Percentiles rank a stretch among this genome's conserved stretches.
phyloP scores from a whole-genome alignment of 352 stramenopile genomes.

The Aphanomyces euteiches region DNA sequence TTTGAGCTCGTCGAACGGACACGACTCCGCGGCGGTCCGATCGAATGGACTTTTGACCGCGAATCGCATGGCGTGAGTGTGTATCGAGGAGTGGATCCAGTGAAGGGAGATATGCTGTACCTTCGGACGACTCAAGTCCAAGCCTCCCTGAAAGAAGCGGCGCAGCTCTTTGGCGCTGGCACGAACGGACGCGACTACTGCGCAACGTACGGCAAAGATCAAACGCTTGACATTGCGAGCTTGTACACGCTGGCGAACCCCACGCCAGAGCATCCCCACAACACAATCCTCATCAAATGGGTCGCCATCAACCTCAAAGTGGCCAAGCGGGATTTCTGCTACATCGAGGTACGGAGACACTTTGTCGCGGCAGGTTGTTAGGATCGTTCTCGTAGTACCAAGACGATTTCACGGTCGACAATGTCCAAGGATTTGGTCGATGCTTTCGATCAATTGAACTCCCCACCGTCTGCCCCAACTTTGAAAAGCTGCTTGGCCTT shows the following conservation, averaged over 20 bases:
- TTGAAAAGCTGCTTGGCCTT: conserved; percentile 51
- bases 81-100: not conserved
- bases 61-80: not conserved
- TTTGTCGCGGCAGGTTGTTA: not conserved
- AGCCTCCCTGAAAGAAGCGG: conserved; percentile 1
- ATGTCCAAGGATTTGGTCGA: conserved; percentile 55
- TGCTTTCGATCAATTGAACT: conserved; percentile 60
- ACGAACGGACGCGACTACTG: not conserved
- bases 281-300: conserved; percentile 80
- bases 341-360: conserved; percentile 36
- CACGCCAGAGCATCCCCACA: conserved; percentile 65
- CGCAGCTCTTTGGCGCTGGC: not conserved
- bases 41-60: conserved; percentile 3
- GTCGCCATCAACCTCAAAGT: conserved; percentile 63
- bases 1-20: not conserved
- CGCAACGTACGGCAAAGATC: conserved; percentile 54
- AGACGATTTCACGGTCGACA: conserved; percentile 67
- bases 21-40: conserved; percentile 15
- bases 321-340: conserved; percentile 77
- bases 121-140: conserved; percentile 2
- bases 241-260: conserved; percentile 56
- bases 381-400: conserved; percentile 47
- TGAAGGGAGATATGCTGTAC: not conserved
- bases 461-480: conserved; percentile 45
- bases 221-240: conserved; percentile 35